Conservation (phyloP, 768 basidiomycete genomes). For the Xerocomellus intermedius region DNA sequence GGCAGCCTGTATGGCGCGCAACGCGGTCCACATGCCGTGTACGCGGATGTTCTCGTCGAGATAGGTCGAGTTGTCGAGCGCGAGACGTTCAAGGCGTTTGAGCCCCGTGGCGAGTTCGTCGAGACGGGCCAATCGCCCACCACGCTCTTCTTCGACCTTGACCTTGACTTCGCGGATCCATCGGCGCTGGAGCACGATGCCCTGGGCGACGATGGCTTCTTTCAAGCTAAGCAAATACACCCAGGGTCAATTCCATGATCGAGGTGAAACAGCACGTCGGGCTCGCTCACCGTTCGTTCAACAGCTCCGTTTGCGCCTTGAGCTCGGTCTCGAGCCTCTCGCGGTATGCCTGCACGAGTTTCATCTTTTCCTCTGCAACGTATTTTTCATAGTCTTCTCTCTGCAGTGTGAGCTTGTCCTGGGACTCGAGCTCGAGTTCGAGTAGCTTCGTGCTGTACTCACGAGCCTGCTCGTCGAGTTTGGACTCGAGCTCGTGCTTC, state of each 20-base stretch:
- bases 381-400: conserved; percentile 83
- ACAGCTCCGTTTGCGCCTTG: conserved; percentile 83
- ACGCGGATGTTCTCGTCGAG: conserved; percentile 93
- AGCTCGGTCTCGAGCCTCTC: conserved; percentile 86
- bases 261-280: neutral
- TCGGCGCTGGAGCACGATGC: conserved; percentile 93
- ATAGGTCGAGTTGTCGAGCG: conserved; percentile 85
- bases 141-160: conserved; percentile 94
- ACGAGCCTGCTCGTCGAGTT: conserved; percentile 77
- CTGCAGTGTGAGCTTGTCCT: conserved; percentile 81
- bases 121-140: conserved; percentile 90
- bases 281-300: conserved; percentile 83
- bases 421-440: conserved; percentile 80
- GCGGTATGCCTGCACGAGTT: conserved; percentile 74
- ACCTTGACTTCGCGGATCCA: conserved; percentile 98
- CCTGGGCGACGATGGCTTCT: conserved; percentile 94
- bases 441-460: conserved; percentile 82
- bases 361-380: conserved; percentile 74
- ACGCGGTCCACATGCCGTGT: conserved; percentile 89
- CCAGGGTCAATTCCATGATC: neutral
- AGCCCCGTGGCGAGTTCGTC: conserved; percentile 88
- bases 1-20: conserved; percentile 74
- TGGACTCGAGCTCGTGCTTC: conserved; percentile 56
- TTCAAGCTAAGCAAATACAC: conserved; percentile 57
- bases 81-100: conserved; percentile 87